These are phyloP conservation scores for Cystofilobasidium capitatum DNA, from an alignment of 768 basidiomycete species.

Conservation along the genomic window DNA sequence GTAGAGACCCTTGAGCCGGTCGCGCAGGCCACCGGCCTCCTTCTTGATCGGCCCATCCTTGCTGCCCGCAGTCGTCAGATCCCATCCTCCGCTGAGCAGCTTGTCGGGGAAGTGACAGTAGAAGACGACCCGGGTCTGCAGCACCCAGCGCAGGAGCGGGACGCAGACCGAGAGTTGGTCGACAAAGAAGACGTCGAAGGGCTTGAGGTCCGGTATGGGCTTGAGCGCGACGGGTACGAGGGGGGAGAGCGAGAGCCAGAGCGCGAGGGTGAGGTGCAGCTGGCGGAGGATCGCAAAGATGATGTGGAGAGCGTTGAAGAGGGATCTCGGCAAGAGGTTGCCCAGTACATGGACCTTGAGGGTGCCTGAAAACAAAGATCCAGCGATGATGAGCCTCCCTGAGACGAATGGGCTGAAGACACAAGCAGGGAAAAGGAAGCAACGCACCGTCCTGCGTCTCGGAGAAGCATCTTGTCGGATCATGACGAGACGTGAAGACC, in stretches of 20 bases:
- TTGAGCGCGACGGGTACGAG: constrained; percentile 23
- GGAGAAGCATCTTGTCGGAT: constrained; percentile 77
- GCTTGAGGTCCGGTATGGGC: constrained; percentile 14
- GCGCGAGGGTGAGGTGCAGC: constrained; percentile 61
- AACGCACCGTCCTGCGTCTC: constrained; percentile 81
- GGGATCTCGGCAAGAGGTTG: constrained; percentile 64
- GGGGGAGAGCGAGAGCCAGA: constrained; percentile 44
- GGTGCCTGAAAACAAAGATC: constrained; percentile 51
- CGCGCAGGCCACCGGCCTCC: constrained; percentile 12
- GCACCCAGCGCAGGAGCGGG: constrained; percentile 62
- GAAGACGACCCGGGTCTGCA: constrained; percentile 75
- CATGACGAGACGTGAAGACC: constrained; percentile 88
- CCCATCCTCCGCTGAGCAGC: constrained; percentile 48
- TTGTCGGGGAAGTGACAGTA: constrained; percentile 99
- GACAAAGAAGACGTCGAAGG: constrained; percentile 73
- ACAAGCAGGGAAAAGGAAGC: background rate
- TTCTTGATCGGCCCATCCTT: constrained; percentile 40
- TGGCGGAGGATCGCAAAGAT: constrained; percentile 81
- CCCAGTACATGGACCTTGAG: constrained; percentile 62
- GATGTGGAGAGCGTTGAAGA: constrained; percentile 75
- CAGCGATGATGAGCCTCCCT: background rate
- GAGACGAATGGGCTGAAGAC: background rate
- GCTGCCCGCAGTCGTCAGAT: constrained; percentile 34
- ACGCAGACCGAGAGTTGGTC: constrained; percentile 91
- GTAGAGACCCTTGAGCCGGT: constrained; percentile 62